Base-by-base conservation (phyloP, 108 stramenopile species). In the Epipyxis sp. region DNA sequence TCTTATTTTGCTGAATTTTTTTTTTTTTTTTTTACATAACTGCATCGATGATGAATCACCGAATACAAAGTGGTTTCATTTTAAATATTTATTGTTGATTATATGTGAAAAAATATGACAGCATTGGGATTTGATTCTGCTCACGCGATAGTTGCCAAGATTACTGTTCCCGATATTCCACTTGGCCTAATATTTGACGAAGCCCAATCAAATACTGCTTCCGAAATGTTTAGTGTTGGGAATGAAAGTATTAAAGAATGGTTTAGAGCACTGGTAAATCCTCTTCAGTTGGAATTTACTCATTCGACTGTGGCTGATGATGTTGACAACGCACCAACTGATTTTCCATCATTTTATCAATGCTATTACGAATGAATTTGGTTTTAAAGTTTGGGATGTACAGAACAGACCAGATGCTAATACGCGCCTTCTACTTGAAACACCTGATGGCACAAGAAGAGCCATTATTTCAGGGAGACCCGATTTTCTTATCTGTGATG, bases 401-500 rank as follows among this genome's bases (percentile, higher is more conserved):
- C 54, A 57, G 25, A 16, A 57, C 25, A 25, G 54, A 16, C 20
- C 54, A 25, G 54, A 25, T 25, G 54, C 54, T 20, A 57, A 57
- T 25, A 57, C 54, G 16, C 54, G 54, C 25, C 54, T 57, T 25
- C 20, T 57, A 20, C 54, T 57, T 57, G 54, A 20, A 57, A 20
- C 54, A 20, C 16, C 16, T 57, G 54, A 25, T 25, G 25, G 25
- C 25, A 25, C 20, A 16, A 57, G 54, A 57, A 57, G 25, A 25
- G 54, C 25, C 54, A 57, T 25, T 25, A 57, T 57, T 57, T 57
- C 54, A 20, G 54, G 54, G 54, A 57, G 54, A 57, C 54, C 54
- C 16, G 54, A 57, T 20, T 57, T 20, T 57, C 54, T 57, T 25
- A 57, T 57, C 25, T 57, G 54, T 57, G 54, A 57, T 57, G 54